Base-by-base conservation (phyloP, 805 yeast genomes). In the Wickerhamomyces alni region DNA sequence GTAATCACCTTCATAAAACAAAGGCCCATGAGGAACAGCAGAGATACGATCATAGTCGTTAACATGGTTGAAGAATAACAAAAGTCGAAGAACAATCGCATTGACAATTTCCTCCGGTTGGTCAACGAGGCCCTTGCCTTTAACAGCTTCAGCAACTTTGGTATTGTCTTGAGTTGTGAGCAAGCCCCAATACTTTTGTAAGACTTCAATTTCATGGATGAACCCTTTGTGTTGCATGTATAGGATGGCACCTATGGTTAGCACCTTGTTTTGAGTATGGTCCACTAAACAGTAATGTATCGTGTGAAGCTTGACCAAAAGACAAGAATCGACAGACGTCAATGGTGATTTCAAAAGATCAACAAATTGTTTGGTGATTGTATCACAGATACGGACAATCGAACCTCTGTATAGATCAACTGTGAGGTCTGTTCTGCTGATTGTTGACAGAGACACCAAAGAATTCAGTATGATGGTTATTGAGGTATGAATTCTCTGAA, bases 141-240 rank as follows among this genome's bases (percentile, higher is more conserved):
- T 6, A 11, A 9, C 13, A 26, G 28, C n/a, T 8, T 26, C 28
- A 8, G n/a, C 13, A 26, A 6, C 6, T 11, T 10, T 11, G n/a
- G 51, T 48, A 12, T 52, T 47, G 17, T 55, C 58, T 12, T 55
- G 42, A 1, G 33, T 16, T 0, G 33, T 41, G 28, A 65, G 41
- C 26, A 55, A 32, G 17, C 46, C 45, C 41, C 61, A 50, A 44
- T 56, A 59, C 45, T 54, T 45, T 44, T 55, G 10, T 44, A 56
- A 25, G 33, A 50, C 30, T 4, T 61, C 56, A 30, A 58, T 59
- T 33, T 70, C 51, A 5, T 46, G 49, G 3, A 58, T 50, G 40
- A 69, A 70, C 4, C 80, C 79, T 8, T 72, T 74, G 31, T 62
- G 53, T 49, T 79, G 80, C 40, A 78, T 61, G 33, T 80, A 67